These are phyloP conservation scores for Diaporthe nobilis DNA, from an alignment of 2,329 filamentous ascomycete genomes.

Conservation along the genomic window DNA sequence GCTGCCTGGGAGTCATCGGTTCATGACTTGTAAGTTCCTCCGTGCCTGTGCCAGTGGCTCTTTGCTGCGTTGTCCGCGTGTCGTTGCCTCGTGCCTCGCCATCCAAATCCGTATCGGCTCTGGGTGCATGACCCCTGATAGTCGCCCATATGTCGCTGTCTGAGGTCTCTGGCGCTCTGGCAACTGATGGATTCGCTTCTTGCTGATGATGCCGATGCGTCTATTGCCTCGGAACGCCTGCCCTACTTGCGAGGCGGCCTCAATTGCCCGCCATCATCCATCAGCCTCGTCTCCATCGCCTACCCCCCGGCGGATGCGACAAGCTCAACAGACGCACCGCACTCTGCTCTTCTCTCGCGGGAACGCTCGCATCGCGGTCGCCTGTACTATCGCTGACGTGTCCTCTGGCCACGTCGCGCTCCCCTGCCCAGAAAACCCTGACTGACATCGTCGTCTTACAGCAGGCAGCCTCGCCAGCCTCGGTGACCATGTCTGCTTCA, in stretches of 20 bases:
- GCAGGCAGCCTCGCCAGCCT: slow-evolving; percentile 74
- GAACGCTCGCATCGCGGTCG: slow-evolving; percentile 52
- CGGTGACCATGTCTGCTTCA: slow-evolving; percentile 75
- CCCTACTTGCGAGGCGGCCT: slow-evolving; percentile 46
- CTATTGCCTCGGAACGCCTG: slow-evolving; percentile 44
- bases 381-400: slow-evolving; percentile 48
- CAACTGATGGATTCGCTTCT: slow-evolving; percentile 55
- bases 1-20: slow-evolving; percentile 58
- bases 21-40: slow-evolving; percentile 66
- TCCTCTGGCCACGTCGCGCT: slow-evolving; percentile 44
- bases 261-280: slow-evolving; percentile 62
- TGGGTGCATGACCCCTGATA: slow-evolving; percentile 54
- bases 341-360: slow-evolving; percentile 44
- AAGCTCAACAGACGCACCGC: slow-evolving; percentile 53
- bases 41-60: slow-evolving; percentile 47
- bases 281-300: slow-evolving; percentile 65
- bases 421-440: slow-evolving; percentile 53
- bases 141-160: slow-evolving; percentile 48
- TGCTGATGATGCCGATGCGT: slow-evolving; percentile 52
- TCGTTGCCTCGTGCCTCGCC: slow-evolving; percentile 51
- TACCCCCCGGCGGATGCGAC: slow-evolving; percentile 59
- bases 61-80: slow-evolving; percentile 44
- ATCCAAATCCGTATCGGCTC: slow-evolving; percentile 54
- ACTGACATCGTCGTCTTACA: slow-evolving; percentile 65
- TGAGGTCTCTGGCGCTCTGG: slow-evolving; percentile 45